Evolutionary conservation across 78 protist genomes (phyloP).

Genomic region (Dictyostelium brefeldianum): DNA sequence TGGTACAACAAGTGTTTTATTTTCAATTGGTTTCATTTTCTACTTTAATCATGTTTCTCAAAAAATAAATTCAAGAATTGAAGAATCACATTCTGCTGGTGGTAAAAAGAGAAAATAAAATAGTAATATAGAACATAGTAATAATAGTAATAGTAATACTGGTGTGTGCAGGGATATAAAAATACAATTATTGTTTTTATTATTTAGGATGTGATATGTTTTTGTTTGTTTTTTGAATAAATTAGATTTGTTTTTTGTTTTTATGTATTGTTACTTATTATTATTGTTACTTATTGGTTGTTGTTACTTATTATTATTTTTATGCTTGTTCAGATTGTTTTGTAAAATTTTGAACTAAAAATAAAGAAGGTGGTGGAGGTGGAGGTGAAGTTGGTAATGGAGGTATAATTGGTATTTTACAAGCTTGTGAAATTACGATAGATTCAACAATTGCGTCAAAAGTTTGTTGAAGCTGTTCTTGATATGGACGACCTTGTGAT

Average conservation of each 20-base stretch:
- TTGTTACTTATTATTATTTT: not conserved
- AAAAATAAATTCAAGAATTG: conserved; percentile 1
- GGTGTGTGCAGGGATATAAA: not conserved
- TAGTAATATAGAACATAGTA: not conserved
- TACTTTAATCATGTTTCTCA: not conserved
- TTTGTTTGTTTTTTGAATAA: not conserved
- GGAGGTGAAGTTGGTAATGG: conserved; percentile 65
- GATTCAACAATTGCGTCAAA: conserved; percentile 52
- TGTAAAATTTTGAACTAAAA: not conserved
- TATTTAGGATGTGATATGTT: not conserved
- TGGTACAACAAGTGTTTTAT: conserved; percentile 41
- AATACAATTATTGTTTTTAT: not conserved
- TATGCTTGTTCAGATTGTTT: conserved; percentile 10
- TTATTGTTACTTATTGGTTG: not conserved
- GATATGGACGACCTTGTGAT: conserved; percentile 27
- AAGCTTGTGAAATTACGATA: not conserved
- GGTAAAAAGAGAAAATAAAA: conserved; percentile 7
- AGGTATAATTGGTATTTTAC: conserved; percentile 54
- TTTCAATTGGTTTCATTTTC: conserved; percentile 21
- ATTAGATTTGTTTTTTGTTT: not conserved
- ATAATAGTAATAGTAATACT: not conserved
- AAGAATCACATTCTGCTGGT: not conserved
- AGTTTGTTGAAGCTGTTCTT: conserved; percentile 6
- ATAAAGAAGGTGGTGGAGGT: conserved; percentile 26
- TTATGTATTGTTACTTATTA: not conserved